Conservation (phyloP, 352 stramenopile genomes). For the Phytophthora cajani region DNA sequence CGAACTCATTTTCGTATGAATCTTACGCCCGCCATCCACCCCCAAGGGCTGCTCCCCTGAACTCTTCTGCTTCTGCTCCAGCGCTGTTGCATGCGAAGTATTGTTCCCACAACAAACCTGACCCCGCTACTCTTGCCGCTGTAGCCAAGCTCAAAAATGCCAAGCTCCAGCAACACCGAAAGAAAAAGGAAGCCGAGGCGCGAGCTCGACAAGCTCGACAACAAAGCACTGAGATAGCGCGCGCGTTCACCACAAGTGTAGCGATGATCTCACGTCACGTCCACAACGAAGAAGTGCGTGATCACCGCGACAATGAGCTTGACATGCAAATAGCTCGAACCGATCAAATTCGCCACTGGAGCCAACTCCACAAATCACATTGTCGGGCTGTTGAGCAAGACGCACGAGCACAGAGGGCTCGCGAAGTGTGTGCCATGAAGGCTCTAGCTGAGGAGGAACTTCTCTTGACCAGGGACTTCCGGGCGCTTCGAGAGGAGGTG, state of each 20-base stretch:
- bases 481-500: conserved; percentile 51
- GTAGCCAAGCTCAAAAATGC: conserved; percentile 47
- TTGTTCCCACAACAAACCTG: conserved; percentile 31
- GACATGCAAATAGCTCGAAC: conserved; percentile 54
- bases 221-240: conserved; percentile 59
- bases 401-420: conserved; percentile 31
- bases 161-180: conserved; percentile 32
- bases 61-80: conserved; percentile 31
- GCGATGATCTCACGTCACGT: conserved; percentile 82
- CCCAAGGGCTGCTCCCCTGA: conserved; percentile 19
- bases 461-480: conserved; percentile 49
- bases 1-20: conserved; percentile 57
- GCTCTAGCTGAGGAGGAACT: conserved; percentile 58
- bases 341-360: conserved; percentile 57
- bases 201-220: conserved; percentile 39
- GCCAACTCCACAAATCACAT: conserved; percentile 56
- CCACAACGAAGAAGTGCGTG: conserved; percentile 67
- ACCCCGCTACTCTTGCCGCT: conserved; percentile 21
- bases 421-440: conserved; percentile 70
- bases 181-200: conserved; percentile 38
- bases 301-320: conserved; percentile 48
- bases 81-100: conserved; percentile 32
- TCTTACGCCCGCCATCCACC: conserved; percentile 40
- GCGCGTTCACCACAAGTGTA: conserved; percentile 68
- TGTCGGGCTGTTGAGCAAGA: conserved; percentile 63